A percentile compares a stretch with the other conserved stretches of the same genome.
phyloP scores from a whole-genome alignment of 2,329 filamentous ascomycete species.

The Calonectria crousiana region DNA sequence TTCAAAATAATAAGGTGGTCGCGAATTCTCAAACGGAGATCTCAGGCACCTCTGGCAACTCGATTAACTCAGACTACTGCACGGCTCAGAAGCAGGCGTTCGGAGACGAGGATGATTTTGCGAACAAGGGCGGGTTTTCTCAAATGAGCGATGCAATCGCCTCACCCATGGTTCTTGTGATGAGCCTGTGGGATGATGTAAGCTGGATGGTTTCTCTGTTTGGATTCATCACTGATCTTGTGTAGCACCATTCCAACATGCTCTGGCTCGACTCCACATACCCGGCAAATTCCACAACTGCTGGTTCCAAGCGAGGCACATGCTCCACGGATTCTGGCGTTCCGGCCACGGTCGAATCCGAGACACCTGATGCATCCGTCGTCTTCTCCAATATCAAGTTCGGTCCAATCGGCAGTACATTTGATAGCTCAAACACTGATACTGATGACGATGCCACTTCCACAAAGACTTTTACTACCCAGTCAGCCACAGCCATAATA shows the following conservation, averaged over 20 bases:
- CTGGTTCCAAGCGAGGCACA: conserved; percentile 65
- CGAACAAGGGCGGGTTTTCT: conserved; percentile 65
- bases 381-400: conserved; percentile 70
- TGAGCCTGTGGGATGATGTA: conserved; percentile 70
- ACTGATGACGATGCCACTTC: background rate
- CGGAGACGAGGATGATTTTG: conserved; percentile 66
- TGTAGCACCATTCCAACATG: conserved; percentile 72
- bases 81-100: conserved; percentile 67
- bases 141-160: conserved; percentile 62
- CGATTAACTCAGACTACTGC: conserved; percentile 70
- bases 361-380: conserved; percentile 60
- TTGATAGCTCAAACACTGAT: conserved; percentile 35
- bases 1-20: conserved; percentile 71
- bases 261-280: conserved; percentile 79
- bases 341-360: conserved; percentile 61
- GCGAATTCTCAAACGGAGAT: conserved; percentile 61
- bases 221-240: background rate
- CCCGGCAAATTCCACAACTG: conserved; percentile 60
- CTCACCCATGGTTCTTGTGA: conserved; percentile 59
- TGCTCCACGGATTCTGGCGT: conserved; percentile 65
- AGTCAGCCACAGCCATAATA: conserved; percentile 4
- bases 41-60: conserved; percentile 53
- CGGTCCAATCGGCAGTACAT: conserved; percentile 66
- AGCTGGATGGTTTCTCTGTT: conserved; percentile 15
- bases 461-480: conserved; percentile 15